These are phyloP conservation scores for Catharanthus roseus DNA, from an alignment of 257 asterid species.

Conservation along the genomic window DNA sequence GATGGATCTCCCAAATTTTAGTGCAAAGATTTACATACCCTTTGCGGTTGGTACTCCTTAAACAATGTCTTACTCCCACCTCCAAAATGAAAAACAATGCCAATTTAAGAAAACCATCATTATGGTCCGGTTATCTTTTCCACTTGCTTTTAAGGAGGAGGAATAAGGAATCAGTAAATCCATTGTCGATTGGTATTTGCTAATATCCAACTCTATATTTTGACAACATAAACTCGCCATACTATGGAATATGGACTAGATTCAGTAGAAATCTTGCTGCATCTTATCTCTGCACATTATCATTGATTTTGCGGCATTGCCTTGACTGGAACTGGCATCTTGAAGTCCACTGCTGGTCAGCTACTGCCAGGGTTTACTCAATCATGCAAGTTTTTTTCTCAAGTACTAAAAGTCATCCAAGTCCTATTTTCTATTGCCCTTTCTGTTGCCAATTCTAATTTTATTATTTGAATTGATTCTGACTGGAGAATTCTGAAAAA, in stretches of 20 bases:
- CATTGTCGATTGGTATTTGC: background rate
- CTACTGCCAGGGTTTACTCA: background rate
- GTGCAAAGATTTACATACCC: background rate
- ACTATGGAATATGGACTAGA: background rate
- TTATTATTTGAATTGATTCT: background rate
- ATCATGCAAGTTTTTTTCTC: background rate
- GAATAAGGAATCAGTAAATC: background rate
- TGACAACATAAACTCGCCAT: background rate
- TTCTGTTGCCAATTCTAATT: background rate
- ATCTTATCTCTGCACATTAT: background rate
- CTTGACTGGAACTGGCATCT: background rate
- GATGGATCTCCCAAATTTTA: background rate
- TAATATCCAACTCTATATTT: background rate
- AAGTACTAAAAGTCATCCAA: background rate
- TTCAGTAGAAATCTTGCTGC: background rate
- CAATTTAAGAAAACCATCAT: background rate
- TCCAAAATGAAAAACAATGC: background rate
- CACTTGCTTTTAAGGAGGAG: background rate
- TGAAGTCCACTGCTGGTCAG: background rate
- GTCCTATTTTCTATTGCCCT: background rate
- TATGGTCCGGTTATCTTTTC: background rate
- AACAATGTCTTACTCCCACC: background rate
- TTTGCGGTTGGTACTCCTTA: background rate
- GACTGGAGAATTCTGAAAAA: background rate
- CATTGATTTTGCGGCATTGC: background rate